These are phyloP conservation scores for Perkinsus marinus DNA, from an alignment of 169 alveolate genomes.

Conservation along the genomic window DNA sequence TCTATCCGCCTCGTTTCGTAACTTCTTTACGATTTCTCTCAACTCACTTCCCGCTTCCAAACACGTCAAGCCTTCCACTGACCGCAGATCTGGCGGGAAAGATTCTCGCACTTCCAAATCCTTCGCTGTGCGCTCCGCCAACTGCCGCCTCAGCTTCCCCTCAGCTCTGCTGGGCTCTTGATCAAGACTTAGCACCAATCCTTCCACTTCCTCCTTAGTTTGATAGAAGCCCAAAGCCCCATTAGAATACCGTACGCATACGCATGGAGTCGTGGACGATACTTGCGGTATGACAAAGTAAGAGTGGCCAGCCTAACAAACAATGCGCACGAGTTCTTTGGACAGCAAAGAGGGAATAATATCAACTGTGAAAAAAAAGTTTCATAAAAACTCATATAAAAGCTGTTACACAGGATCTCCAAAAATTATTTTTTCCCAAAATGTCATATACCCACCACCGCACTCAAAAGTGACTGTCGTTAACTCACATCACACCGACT, in stretches of 20 bases:
- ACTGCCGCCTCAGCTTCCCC: not conserved
- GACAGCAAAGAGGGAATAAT: no score
- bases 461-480: no score
- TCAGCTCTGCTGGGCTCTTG: not conserved
- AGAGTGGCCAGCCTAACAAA: not conserved
- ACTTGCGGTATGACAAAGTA: not conserved
- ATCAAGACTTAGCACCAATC: not conserved
- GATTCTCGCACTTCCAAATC: not conserved
- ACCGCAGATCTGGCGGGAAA: not conserved
- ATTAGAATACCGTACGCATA: not conserved
- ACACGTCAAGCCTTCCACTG: not conserved
- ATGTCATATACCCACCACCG: no score
- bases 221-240: not conserved
- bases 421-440: no score
- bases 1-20: not conserved
- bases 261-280: not conserved
- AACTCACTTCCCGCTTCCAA: not conserved
- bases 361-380: no score
- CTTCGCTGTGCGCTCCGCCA: not conserved
- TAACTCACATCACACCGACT: no score
- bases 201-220: not conserved
- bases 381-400: no score
- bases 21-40: not conserved
- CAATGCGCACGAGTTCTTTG: no score
- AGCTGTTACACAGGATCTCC: no score